Conservation (phyloP, 1,139 yeast genomes). For the Schizosaccharomyces versatilis region DNA sequence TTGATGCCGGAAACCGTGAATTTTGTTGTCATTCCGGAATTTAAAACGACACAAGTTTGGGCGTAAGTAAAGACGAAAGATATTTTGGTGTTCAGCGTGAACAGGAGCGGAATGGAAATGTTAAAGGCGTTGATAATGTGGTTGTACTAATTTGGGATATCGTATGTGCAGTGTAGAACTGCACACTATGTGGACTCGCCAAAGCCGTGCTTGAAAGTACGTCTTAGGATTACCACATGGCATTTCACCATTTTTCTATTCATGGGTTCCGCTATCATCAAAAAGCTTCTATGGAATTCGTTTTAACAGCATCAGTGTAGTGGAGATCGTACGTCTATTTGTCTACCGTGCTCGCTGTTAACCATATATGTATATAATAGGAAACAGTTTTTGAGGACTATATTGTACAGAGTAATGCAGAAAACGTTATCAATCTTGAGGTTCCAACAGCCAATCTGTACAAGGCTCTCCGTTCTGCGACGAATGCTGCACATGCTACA, state of each 20-base stretch:
- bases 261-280: not conserved
- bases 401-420: slow-evolving; percentile 9
- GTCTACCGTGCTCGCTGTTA: not conserved
- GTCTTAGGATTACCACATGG: too few species aligned
- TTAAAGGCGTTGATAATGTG: too few species aligned
- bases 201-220: not conserved
- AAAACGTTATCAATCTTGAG: slow-evolving; percentile 11
- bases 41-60: slow-evolving; percentile 10
- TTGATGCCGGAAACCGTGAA: slow-evolving; percentile 9
- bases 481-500: slow-evolving; percentile 7
- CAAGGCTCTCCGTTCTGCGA: slow-evolving; percentile 7
- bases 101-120: too few species aligned
- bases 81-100: not conserved
- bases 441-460: slow-evolving; percentile 7
- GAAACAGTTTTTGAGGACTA: slow-evolving; percentile 7
- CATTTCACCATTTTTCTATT: not conserved
- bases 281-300: not conserved
- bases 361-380: not conserved
- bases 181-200: not conserved
- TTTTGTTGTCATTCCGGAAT: slow-evolving; percentile 9
- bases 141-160: not conserved
- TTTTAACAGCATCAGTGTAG: not conserved
- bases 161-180: not conserved
- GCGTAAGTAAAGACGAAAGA: slow-evolving; percentile 4
- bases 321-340: not conserved